phyloP scores from a whole-genome alignment of 2,329 filamentous ascomycete species.

The Thelonectria olida region DNA sequence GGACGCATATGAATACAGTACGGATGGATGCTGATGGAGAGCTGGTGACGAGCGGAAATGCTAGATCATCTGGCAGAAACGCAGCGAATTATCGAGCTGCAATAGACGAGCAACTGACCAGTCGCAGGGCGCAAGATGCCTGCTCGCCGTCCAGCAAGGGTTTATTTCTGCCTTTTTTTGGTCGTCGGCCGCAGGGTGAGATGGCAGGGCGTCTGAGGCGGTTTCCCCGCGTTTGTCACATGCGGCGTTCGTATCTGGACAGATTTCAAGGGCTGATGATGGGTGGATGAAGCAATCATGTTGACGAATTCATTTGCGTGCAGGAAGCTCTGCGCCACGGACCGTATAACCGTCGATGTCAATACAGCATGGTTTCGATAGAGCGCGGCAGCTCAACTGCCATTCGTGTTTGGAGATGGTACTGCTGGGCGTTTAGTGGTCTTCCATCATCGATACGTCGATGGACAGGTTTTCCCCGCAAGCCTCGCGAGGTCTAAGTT shows the following conservation, averaged over 20 bases:
- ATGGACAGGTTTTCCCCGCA: background rate
- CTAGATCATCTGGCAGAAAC: conserved; percentile 4
- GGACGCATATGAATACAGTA: background rate
- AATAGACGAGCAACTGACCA: background rate
- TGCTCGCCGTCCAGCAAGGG: background rate
- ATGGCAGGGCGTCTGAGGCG: background rate
- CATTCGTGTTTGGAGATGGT: no score
- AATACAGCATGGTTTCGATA: background rate
- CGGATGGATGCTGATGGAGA: background rate
- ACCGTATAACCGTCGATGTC: background rate
- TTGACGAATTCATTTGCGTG: background rate
- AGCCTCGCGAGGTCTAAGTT: background rate
- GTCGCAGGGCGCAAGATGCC: background rate
- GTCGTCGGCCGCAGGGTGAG: background rate
- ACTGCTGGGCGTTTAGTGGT: no score
- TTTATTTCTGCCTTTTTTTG: background rate
- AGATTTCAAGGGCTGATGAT: background rate
- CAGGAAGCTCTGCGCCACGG: conserved; percentile 12
- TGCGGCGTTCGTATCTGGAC: background rate
- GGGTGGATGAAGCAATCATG: conserved; percentile 1
- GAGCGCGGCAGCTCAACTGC: background rate
- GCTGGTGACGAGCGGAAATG: background rate
- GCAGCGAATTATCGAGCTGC: background rate
- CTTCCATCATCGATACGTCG: conserved; percentile 2
- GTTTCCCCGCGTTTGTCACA: conserved; percentile 21